Base-by-base conservation (phyloP, 2,329 filamentous ascomycete genomes). In the Esteya vermicola region DNA sequence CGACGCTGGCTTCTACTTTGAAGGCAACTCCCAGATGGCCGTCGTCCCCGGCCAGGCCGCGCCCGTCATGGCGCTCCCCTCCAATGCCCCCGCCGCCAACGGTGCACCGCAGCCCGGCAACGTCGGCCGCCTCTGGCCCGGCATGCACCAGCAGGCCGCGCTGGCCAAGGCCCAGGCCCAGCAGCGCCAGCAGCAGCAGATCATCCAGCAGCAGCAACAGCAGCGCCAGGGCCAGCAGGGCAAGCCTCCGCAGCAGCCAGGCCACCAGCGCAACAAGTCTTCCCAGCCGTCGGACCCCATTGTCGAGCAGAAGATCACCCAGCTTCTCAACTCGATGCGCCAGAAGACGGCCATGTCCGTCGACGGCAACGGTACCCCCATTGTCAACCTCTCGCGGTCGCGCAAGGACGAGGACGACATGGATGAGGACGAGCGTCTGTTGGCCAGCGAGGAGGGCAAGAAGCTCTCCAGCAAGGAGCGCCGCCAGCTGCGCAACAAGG, bases 381-480 rank as follows among this genome's bases (percentile, higher is more conserved):
- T 78, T n/a, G 68, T 76, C 41, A 80, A 85, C 55, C 72, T 85
- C 50, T 16, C 40, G 2, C 80, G 79, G 47, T 63, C 74, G 47
- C 88, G 80, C 70, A 96, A 96, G 70, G 86, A 95, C 33, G 88
- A 96, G 53, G 88, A 95, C 46, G 89, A 96, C 39, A 96, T 98
- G 89, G 91, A 98, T 51, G 89, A 95, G 59, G 91, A 96, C 52
- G 91, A 96, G 68, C 75, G 85, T 49, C 69, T 95, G 9, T 69
- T 95, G 19, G 85, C 85, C n/a, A 95, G 86, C 45, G 91, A 98
- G 54, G 89, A 95, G 63, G 91, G 89, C 53, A 98, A 98, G 78
- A 95, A 95, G 68, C 73, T 98, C n/a, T 91, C 80, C 62, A 93
- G 85, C 68, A 96, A 96, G 65, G 88, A 96, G 63, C 80, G 91